Evolutionary conservation across 2,329 filamentous ascomycete genomes (phyloP), one percentile per base, ranked within the genome.

Genomic region (Hymenoscyphus repandus): DNA sequence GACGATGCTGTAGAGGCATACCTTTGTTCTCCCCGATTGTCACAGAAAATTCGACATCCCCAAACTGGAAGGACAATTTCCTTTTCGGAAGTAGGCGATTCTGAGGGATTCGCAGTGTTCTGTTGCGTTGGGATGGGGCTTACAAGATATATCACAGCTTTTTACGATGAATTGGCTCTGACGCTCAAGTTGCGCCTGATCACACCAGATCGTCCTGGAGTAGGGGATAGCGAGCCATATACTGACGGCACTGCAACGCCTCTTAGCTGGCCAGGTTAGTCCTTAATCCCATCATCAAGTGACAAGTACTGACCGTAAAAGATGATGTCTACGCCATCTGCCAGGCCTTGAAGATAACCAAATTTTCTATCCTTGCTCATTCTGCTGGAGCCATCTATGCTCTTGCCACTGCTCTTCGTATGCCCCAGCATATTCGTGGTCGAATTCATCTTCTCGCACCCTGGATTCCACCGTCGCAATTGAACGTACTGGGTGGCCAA

Each of bases 321-420:
- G 78, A 81, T 64, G 93, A 99, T 69, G 90, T 99, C 12, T 88
- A 95, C 53, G 86, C 91, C 47, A 95, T 99, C 52, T 99, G 93
- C 67, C 89, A 96, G 64, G 77, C 87, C 12, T 77, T 99, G 40
- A 91, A 90, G 60, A 95, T 99, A 57, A 93, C 86, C 10, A 95
- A 96, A 60, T 99, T 99, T 66, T 97, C 92, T 6, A 88, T 99
- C 17, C 78, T 99, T 1, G 93, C 93, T 1, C 93, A 99, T 68
- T 97, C 92, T 0, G 93, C 93, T 1, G 93, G 93, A 13, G 92
- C 93, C n/a, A 95, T 99, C 47, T 99, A 99, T 65, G 93, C 93
- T 1, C 79, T 99, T 15, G 93, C 93, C 0, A 97, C 93, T 0
- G 93, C 93, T 0, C 75, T 99, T 40, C 88, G 93, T 40, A 95